Conservation (phyloP, 345 rosid genomes). For the Populus ilicifolia region DNA sequence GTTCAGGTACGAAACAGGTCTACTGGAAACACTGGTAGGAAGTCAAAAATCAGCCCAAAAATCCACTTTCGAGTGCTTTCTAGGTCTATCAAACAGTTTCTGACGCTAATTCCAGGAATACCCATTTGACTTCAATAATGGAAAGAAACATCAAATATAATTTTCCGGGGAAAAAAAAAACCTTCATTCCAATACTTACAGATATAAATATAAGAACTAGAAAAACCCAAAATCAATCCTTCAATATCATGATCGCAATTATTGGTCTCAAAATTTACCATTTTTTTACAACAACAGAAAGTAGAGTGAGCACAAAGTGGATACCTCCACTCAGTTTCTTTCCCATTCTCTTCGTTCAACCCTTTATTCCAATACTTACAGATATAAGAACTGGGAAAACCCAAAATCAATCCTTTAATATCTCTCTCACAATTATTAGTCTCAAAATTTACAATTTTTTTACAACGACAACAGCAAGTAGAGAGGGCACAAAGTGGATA, state of each 20-base stretch:
- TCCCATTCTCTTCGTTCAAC: not conserved
- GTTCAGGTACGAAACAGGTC: not conserved
- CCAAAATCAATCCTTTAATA: not conserved
- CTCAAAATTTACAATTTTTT: not conserved
- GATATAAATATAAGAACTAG: not conserved
- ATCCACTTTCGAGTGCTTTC: not conserved
- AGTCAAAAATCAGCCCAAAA: constrained; percentile 2
- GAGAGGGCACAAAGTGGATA: not conserved
- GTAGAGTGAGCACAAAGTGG: constrained; percentile 1
- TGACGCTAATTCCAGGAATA: constrained; percentile 11
- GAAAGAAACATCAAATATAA: not conserved
- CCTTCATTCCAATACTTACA: not conserved
- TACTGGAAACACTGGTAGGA: not conserved
- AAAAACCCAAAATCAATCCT: constrained; percentile 1
- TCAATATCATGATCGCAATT: not conserved
- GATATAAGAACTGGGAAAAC: not conserved
- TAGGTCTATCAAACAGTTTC: not conserved
- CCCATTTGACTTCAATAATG: constrained; percentile 4
- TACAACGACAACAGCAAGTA: not conserved
- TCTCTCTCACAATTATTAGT: not conserved
- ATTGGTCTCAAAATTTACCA: not conserved
- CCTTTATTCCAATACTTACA: not conserved
- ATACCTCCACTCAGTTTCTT: not conserved
- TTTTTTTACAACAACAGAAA: not conserved
- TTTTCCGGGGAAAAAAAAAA: not conserved